These are phyloP conservation scores for Pueraria montana DNA, from an alignment of 306 rosid species.

Conservation along the genomic window DNA sequence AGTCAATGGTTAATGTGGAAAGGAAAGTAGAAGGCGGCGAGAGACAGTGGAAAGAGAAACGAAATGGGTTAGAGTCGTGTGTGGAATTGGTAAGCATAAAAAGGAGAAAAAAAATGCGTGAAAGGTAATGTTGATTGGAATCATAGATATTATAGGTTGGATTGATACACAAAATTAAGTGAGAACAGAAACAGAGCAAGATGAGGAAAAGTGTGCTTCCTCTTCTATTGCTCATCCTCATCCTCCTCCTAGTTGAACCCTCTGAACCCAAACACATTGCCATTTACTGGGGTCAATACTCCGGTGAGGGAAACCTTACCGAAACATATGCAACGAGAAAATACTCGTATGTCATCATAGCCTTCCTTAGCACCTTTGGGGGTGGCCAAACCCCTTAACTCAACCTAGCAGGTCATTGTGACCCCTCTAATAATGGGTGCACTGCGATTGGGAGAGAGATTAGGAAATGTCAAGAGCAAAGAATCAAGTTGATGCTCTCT, in stretches of 20 bases:
- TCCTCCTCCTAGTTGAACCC: neutral
- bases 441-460: neutral
- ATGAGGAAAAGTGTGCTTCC: neutral
- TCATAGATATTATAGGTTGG: neutral
- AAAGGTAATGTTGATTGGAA: neutral
- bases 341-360: conserved; percentile 34
- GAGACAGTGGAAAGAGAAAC: neutral
- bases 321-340: conserved; percentile 42
- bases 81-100: neutral
- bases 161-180: neutral
- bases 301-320: conserved; percentile 20
- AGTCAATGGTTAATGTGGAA: neutral
- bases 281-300: conserved; percentile 47
- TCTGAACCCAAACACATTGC: conserved; percentile 21
- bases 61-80: neutral
- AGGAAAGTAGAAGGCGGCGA: neutral
- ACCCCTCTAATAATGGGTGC: neutral
- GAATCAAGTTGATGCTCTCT: conserved; percentile 47
- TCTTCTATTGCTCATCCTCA: neutral
- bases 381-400: conserved; percentile 6
- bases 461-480: conserved; percentile 34
- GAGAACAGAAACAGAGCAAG: neutral
- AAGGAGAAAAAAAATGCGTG: neutral
- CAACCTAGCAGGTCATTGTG: conserved; percentile 38
- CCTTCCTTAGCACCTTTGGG: conserved; percentile 29